Percentiles rank a stretch among this genome's conserved stretches.
These are phyloP conservation scores for Chaetomiaceae sp. DNA, from an alignment of 2,329 filamentous ascomycete genomes.

Conservation along the genomic window DNA sequence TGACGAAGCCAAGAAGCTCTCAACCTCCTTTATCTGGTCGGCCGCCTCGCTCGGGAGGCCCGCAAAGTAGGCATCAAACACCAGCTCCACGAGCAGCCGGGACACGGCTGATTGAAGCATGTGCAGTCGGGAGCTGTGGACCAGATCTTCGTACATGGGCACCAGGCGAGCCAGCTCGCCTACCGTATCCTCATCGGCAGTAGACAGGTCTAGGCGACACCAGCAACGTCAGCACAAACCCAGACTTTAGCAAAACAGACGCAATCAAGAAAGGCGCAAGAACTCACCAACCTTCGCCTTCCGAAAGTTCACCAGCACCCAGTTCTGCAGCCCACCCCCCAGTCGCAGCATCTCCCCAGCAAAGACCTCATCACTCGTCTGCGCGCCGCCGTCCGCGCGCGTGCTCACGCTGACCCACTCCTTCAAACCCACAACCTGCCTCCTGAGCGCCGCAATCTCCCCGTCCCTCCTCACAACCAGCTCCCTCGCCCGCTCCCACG, in stretches of 20 bases:
- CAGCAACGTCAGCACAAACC: too few relatives aligned
- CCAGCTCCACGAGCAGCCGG: conserved; percentile 50
- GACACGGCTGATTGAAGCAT: conserved; percentile 58
- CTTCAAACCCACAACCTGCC: conserved; percentile 62
- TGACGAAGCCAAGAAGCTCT: conserved; percentile 39
- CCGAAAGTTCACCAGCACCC: conserved; percentile 65
- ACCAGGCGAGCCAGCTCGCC: conserved; percentile 43
- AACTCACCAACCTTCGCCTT: conserved; percentile 51
- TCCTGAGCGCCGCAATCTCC: conserved; percentile 47
- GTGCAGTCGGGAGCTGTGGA: conserved; percentile 50
- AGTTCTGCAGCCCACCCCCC: conserved; percentile 65
- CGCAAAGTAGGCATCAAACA: conserved; percentile 59
- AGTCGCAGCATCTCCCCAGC: conserved; percentile 55
- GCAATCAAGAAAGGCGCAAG: neutral
- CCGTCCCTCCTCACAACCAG: conserved; percentile 47
- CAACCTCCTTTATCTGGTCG: conserved; percentile 42
- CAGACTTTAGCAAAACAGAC: neutral
- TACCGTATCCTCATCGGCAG: conserved; percentile 35
- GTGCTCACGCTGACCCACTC: conserved; percentile 65
- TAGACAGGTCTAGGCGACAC: conserved; percentile 46
- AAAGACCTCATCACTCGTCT: conserved; percentile 61
- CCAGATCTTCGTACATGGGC: conserved; percentile 52
- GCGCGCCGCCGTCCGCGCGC: conserved; percentile 53
- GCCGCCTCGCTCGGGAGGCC: conserved; percentile 53
- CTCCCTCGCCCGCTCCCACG: conserved; percentile 41